Evolutionary conservation across 1,139 yeast genomes (phyloP).

Genomic region (Taiozyma sp.): DNA sequence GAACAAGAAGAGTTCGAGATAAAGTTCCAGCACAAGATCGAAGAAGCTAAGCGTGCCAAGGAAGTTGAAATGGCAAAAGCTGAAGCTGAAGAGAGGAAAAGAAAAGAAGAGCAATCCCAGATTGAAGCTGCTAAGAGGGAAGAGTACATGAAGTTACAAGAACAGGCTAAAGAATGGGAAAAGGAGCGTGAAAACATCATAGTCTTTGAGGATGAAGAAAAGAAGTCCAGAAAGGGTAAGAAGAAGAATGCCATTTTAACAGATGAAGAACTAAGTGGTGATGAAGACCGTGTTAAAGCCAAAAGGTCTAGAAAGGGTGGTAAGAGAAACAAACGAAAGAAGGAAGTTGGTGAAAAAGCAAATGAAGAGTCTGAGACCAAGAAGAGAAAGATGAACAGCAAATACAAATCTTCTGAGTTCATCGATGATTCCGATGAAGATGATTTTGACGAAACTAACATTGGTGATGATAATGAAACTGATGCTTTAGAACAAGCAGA

Average conservation of each 20-base stretch:
- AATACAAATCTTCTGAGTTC: conserved; percentile 40
- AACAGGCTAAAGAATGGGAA: conserved; percentile 81
- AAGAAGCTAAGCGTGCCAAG: conserved; percentile 64
- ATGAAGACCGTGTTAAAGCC: conserved; percentile 16
- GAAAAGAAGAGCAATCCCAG: conserved; percentile 39
- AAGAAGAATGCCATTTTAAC: conserved; percentile 23
- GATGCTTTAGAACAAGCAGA: conserved; percentile 18
- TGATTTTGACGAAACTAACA: conserved; percentile 28
- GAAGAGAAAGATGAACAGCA: conserved; percentile 16
- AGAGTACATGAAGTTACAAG: conserved; percentile 68
- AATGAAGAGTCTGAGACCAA: conserved; percentile 22
- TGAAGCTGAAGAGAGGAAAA: conserved; percentile 36
- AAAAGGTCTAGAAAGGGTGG: conserved; percentile 14
- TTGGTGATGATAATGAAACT: conserved; percentile 25
- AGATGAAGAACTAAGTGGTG: conserved; percentile 27
- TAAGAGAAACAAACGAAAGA: conserved; percentile 26
- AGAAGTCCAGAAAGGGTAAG: conserved; percentile 20
- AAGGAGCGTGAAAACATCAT: conserved; percentile 41
- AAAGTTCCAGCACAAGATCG: conserved; percentile 54
- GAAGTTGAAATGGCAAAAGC: conserved; percentile 48
- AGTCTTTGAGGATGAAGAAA: conserved; percentile 29
- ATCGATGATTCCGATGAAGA: conserved; percentile 53
- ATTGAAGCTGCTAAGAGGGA: conserved; percentile 45
- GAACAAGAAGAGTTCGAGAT: conserved; percentile 70
- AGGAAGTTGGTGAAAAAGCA: conserved; percentile 15